Evolutionary conservation across 2,329 filamentous ascomycete genomes (phyloP), one percentile per base, ranked within the genome.

Genomic region (Paraphaeosphaeria sporulosa): DNA sequence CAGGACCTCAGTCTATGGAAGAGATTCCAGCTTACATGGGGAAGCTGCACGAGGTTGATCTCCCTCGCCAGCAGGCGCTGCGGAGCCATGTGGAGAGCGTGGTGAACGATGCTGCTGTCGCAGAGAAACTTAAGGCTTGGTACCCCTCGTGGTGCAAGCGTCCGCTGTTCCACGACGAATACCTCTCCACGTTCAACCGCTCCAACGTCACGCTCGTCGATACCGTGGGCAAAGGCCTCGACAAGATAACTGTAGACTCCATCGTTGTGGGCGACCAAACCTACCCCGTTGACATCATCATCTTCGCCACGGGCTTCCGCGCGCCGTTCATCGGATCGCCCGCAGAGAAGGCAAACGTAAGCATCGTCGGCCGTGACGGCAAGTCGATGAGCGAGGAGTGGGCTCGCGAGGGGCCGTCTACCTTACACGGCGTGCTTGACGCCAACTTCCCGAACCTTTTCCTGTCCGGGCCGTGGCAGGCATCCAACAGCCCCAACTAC

Each of bases 111-210:
- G 72, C 73, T 12, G 73, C 71, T 1, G 85, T 82, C 0, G 87
- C 87, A 0, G 79, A 80, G 30, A 79, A 74, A 2, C 79, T 89
- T 7, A 85, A 87, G 68, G 78, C 86, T 0, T 88, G 85, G 84
- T 90, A 89, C 67, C 82, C 84, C 0, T 74, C 76, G 0, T 88
- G 84, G 82, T 90, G 88, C 78, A 90, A 90, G 71, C 82, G 88
- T 0, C 87, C 87, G 0, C 83, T 79, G 43, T 89, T 89, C 73
- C 85, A 86, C 72, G 85, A 89, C 66, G 80, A 83, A 5, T 89
- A 87, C 66, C 80, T 90, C 0, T 68, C 79, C 2, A 65, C 83
- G 0, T 90, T 90, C 81, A 90, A 90, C 73, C 70, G 69, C 32
- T 73, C 80, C 0, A 84, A 87, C 65, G 87, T 90, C 3, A 79